Evolutionary conservation across 2,329 filamentous ascomycete genomes (phyloP), one percentile per base, ranked within the genome.

Genomic region (Blumeria graminis): DNA sequence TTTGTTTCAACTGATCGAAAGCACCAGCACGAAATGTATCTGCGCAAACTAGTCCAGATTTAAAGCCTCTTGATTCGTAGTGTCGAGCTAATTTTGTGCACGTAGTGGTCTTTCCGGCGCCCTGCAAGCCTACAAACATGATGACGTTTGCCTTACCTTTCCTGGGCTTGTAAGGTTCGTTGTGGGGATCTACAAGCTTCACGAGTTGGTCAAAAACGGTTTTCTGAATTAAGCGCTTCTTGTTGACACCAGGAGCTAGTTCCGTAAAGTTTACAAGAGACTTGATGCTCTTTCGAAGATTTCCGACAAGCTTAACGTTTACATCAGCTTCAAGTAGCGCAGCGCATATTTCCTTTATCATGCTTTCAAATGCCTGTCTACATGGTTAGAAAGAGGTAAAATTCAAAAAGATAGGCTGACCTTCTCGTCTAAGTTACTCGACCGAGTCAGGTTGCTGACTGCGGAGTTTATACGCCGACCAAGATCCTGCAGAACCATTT

Each of bases 101-200:
- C 11, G 90, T 93, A 1, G 92, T 98, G 28, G 92, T 98, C 71
- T 98, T 98, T 69, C 92, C 92, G 5, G 90, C 87, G 74, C 92
- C 92, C 70, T 98, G 92, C 53, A 98, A 76, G 71, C 92, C 92
- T 60, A 98, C 92, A 68, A 98, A 96, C 92, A 98, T 98, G 70
- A 98, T 95, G 67, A 98, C 86, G 69, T 95, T 98, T 60, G 84
- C 76, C 68, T 88, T 92, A 61, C 89, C 88, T 72, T 96, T 98
- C 73, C 93, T 94, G 22, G 90, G 89, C 69, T 93, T 92, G 75
- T 94, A 98, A 0, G 90, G 84, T 62, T 94, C 89, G 64, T 86
- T 83, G 70, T 96, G 90, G 32, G 92, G 92, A 65, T 98, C 88
- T 62, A 98, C 92, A 55, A 98, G 82, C 65, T 87, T 83, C 62